These are phyloP conservation scores for Blastocladiella britannica DNA, from an alignment of 192 early-diverging fungal species.

Conservation along the genomic window DNA sequence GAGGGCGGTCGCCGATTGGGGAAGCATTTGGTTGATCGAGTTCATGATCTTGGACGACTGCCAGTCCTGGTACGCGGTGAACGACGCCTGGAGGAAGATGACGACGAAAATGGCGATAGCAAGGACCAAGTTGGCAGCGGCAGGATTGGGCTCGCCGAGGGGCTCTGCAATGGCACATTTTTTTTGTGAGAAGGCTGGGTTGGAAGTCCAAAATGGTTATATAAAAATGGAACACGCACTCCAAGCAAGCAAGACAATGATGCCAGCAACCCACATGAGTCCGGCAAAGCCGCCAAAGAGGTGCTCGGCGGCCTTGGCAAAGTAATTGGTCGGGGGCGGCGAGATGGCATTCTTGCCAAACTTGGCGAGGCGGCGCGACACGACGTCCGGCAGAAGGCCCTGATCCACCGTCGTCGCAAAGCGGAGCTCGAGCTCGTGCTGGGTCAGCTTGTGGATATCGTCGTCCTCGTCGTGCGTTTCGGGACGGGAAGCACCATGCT, in stretches of 20 bases:
- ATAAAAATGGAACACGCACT: constrained; percentile 10
- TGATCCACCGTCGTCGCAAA: constrained; percentile 14
- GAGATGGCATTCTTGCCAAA: constrained; percentile 23
- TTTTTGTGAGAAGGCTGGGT: too few relatives aligned
- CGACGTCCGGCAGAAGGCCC: constrained; percentile 15
- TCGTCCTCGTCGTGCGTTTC: too few relatives aligned
- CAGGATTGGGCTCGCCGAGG: constrained; percentile 11
- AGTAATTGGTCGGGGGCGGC: constrained; percentile 13
- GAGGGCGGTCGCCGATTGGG: constrained; percentile 37
- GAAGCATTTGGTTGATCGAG: constrained; percentile 49
- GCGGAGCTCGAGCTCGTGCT: constrained; percentile 16
- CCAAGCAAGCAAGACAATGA: constrained; percentile 46
- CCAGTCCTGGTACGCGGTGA: constrained; percentile 51
- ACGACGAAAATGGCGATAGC: constrained; percentile 39
- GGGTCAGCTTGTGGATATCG: constrained; percentile 20
- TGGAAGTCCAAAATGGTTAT: too few relatives aligned
- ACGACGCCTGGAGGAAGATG: constrained; percentile 41
- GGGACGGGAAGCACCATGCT: too few relatives aligned
- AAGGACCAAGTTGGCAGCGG: constrained; percentile 31
- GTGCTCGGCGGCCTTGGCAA: constrained; percentile 20
- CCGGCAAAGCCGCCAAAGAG: constrained; percentile 51
- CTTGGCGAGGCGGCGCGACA: constrained; percentile 8
- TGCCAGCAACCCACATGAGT: constrained; percentile 40
- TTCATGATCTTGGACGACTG: constrained; percentile 41
- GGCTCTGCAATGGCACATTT: too few relatives aligned